phyloP scores from a whole-genome alignment of 2,329 filamentous ascomycete species.

The Fusarium sp. region DNA sequence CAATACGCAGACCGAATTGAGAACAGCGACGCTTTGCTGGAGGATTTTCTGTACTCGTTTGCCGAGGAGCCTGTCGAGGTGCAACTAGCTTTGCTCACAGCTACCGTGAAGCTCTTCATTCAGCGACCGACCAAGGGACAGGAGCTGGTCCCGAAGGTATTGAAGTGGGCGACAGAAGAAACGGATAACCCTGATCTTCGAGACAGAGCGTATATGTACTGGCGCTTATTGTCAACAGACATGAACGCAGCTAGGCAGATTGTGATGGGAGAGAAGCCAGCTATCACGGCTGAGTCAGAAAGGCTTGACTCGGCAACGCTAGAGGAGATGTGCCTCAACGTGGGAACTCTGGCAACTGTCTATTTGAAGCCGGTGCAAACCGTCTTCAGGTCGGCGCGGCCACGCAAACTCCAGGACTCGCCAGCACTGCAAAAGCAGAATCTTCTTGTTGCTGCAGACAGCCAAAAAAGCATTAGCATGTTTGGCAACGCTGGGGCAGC shows the following conservation, averaged over 20 bases:
- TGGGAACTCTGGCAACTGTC: constrained; percentile 95
- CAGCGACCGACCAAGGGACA: constrained; percentile 96
- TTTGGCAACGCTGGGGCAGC: constrained; percentile 68
- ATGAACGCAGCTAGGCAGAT: constrained; percentile 87
- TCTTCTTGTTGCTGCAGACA: constrained; percentile 67
- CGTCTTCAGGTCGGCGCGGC: constrained; percentile 91
- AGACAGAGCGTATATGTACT: constrained; percentile 99
- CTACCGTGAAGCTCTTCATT: constrained; percentile 98
- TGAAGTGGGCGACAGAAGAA: constrained; percentile 99
- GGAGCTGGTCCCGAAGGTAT: constrained; percentile 90
- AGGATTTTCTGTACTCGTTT: constrained; percentile 96
- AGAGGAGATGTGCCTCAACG: constrained; percentile 97
- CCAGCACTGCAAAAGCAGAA: constrained; percentile 86
- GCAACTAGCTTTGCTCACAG: constrained; percentile 92
- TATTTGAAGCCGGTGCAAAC: constrained; percentile 98
- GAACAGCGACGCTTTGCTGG: constrained; percentile 92
- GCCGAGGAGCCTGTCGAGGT: constrained; percentile 96
- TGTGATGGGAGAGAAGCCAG: constrained; percentile 97
- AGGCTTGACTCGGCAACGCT: constrained; percentile 91
- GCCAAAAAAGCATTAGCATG: constrained; percentile 72
- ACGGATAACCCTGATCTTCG: constrained; percentile 98
- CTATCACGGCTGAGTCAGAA: constrained; percentile 96
- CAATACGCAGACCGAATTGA: constrained; percentile 98
- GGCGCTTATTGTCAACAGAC: constrained; percentile 94
- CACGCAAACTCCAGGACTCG: constrained; percentile 83